Base-by-base conservation (phyloP, 306 rosid genomes). In the Lathyrus tuberosus region DNA sequence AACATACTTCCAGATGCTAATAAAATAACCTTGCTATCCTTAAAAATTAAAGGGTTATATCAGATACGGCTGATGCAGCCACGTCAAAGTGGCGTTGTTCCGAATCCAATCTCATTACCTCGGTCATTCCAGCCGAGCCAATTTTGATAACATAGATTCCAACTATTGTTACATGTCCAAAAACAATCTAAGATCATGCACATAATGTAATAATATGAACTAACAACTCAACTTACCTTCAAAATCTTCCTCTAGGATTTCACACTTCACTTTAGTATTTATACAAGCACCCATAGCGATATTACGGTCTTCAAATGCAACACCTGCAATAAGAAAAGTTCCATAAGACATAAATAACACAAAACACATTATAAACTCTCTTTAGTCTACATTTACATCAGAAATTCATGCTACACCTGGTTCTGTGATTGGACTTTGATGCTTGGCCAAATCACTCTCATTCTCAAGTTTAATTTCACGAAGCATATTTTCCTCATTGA, bases 401-500 rank as follows among this genome's bases (percentile, higher is more conserved):
- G 33, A 11, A 20, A 44, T 14, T 15, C 22, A 43, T 67, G 10
- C 2, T 24, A 16, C 71, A 84, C 99, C 92, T 49, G 42, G 82
- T 67, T 78, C 85, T 48, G 71, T 12, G 37, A 72, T 44, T 69
- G 77, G 78, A 81, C 77, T 74, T 70, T 68, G 77, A 61, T 17
- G 42, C 78, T 49, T 73, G 18, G 22, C 9, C 28, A 81, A 57
- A 72, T 81, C 86, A 38, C 53, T 77, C 68, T 42, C 95, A 53
- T 62, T 73, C 70, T 71, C 84, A 44, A 22, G 16, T 46, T 76
- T 85, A 64, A 16, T 66, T 20, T 60, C 73, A 35, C 65, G 68
- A 62, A 70, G 37, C 96, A 84, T 87, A 70, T 78, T 83, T 30
- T 90, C 92, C 20, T 42, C 56, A 1, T 75, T 79, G 37, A 88